phyloP scores from a whole-genome alignment of 2,329 filamentous ascomycete species.

The Fusarium zealandicum region DNA sequence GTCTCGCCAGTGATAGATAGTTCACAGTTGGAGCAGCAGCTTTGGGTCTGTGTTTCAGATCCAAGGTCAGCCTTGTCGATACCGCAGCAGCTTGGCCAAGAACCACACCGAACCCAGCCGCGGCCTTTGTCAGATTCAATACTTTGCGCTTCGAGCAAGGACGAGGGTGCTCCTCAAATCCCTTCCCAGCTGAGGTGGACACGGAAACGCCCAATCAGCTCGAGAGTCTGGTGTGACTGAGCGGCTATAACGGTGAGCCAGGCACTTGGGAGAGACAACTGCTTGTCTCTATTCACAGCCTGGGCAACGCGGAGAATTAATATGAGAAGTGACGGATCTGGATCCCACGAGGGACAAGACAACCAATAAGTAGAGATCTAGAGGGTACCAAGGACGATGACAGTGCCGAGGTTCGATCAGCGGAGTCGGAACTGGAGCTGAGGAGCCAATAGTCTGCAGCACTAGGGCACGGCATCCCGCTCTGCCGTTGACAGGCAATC shows the following conservation, averaged over 20 bases:
- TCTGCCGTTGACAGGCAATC: neutral
- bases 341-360: neutral
- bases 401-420: constrained; percentile 1
- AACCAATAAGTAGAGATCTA: neutral
- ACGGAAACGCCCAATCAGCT: constrained; percentile 2
- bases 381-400: constrained; percentile 1
- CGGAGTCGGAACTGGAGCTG: neutral
- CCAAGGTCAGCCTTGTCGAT: too few relatives aligned
- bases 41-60: too few relatives aligned
- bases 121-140: neutral
- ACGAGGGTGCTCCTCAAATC: neutral
- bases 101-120: too few relatives aligned
- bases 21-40: too few relatives aligned
- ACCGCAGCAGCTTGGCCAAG: too few relatives aligned
- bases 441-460: neutral
- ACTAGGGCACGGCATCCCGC: neutral
- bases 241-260: constrained; percentile 1
- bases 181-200: constrained; percentile 21
- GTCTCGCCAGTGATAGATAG: too few relatives aligned
- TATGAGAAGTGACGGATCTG: constrained; percentile 3
- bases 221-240: neutral
- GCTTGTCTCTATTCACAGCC: neutral
- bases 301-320: neutral
- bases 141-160: neutral
- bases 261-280: neutral